phyloP scores from a whole-genome alignment of 1,139 yeast species.

The Blastobotrys buckinghamii region DNA sequence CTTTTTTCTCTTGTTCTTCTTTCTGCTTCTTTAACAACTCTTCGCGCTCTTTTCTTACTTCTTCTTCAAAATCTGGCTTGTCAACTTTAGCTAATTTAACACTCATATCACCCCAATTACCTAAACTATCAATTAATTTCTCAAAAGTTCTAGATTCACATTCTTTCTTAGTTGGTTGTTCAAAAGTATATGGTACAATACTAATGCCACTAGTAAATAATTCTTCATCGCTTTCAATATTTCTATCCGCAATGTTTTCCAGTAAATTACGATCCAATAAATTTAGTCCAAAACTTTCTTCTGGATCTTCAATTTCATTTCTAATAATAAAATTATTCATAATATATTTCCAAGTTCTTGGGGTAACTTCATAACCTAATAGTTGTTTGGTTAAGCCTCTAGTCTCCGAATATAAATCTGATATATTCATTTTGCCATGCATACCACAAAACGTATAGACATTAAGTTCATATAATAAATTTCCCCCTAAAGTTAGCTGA shows the following conservation, averaged over 20 bases:
- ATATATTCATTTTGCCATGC: background rate
- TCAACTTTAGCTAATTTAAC: background rate
- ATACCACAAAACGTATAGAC: slow-evolving; percentile 1
- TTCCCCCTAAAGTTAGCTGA: background rate
- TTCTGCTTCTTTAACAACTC: background rate
- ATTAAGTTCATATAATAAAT: background rate
- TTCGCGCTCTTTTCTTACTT: background rate
- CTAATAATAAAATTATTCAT: background rate
- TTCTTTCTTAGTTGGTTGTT: background rate
- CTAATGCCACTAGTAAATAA: background rate
- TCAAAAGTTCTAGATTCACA: background rate
- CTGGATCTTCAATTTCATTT: background rate
- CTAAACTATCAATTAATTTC: background rate
- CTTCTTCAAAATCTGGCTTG: background rate
- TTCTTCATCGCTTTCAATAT: background rate
- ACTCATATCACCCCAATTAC: background rate
- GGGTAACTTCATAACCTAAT: background rate
- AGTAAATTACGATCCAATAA: background rate
- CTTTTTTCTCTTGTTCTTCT: background rate
- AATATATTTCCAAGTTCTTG: background rate
- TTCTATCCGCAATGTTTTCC: background rate
- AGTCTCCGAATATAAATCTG: background rate
- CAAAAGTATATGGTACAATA: background rate
- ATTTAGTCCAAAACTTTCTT: background rate
- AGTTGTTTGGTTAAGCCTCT: background rate